Percentiles rank a stretch among this genome's conserved stretches.
phyloP scores from a whole-genome alignment of 1,284 basidiomycete genomes.

The Puccinia horiana region DNA sequence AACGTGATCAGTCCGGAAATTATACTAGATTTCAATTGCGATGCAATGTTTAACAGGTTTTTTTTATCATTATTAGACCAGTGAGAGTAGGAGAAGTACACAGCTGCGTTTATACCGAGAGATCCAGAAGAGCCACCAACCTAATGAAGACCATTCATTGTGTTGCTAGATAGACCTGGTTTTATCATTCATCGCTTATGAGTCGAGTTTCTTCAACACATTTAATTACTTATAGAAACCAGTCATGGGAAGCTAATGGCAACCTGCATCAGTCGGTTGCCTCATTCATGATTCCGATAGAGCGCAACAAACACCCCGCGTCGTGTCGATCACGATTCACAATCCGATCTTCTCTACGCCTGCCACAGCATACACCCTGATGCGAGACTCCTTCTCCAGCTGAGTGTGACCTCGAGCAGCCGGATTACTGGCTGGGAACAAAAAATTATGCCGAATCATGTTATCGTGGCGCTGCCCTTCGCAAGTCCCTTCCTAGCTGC shows the following conservation, averaged over 20 bases:
- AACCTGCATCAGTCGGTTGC: conserved; percentile 21
- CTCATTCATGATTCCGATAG: too few relatives aligned
- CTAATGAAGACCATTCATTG: background rate
- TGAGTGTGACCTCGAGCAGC: too few relatives aligned
- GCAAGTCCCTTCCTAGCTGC: too few relatives aligned
- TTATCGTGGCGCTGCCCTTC: too few relatives aligned
- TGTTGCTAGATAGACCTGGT: background rate
- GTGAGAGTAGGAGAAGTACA: background rate
- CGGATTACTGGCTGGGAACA: too few relatives aligned
- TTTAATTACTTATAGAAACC: background rate
- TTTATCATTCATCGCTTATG: background rate
- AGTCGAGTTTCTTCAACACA: background rate
- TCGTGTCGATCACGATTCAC: too few relatives aligned
- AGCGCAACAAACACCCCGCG: too few relatives aligned
- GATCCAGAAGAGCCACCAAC: background rate
- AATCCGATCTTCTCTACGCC: too few relatives aligned
- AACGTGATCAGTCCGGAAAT: background rate
- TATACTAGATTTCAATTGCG: background rate
- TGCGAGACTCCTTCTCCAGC: too few relatives aligned
- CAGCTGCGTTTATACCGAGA: background rate
- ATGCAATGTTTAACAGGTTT: background rate
- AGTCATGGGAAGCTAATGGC: background rate
- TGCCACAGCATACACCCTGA: too few relatives aligned
- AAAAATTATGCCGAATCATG: too few relatives aligned
- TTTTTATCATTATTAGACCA: background rate